Evolutionary conservation across 2,329 filamentous ascomycete species (phyloP).

Genomic region (Clonostachys byssicola): DNA sequence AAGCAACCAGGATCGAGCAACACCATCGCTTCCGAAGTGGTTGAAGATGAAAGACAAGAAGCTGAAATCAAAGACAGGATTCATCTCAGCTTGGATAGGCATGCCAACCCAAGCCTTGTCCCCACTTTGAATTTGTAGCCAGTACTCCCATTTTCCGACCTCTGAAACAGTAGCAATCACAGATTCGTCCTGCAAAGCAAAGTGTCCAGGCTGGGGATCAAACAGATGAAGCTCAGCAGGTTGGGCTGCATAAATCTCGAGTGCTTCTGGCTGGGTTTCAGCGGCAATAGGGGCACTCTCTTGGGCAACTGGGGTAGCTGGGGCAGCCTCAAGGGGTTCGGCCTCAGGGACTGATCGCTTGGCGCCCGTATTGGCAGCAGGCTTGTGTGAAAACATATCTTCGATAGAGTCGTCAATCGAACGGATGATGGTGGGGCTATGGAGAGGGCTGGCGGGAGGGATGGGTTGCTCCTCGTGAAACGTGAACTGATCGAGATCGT

Average conservation of each 20-base stretch:
- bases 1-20: conserved; percentile 91
- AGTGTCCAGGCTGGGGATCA: conserved; percentile 82
- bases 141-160: conserved; percentile 89
- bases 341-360: conserved; percentile 33
- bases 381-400: conserved; percentile 47
- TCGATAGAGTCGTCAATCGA: conserved; percentile 54
- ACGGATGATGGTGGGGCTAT: conserved; percentile 50
- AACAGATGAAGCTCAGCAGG: conserved; percentile 87
- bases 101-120: conserved; percentile 85
- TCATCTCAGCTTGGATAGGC: conserved; percentile 82
- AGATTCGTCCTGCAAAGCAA: conserved; percentile 71
- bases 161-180: conserved; percentile 81
- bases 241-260: conserved; percentile 72
- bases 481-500: conserved; percentile 77
- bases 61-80: conserved; percentile 98
- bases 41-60: conserved; percentile 99
- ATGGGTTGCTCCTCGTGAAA: conserved; percentile 66
- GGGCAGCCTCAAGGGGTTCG: conserved; percentile 18
- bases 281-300: conserved; percentile 10
- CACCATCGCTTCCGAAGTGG: conserved; percentile 83
- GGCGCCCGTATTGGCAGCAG: conserved; percentile 37
- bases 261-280: conserved; percentile 54
- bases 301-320: neutral
- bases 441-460: conserved; percentile 58
- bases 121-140: conserved; percentile 77